Evolutionary conservation across 148 eudicot species (phyloP), one percentile per base, ranked within the genome.

Genomic region (Amaranthus cruentus): DNA sequence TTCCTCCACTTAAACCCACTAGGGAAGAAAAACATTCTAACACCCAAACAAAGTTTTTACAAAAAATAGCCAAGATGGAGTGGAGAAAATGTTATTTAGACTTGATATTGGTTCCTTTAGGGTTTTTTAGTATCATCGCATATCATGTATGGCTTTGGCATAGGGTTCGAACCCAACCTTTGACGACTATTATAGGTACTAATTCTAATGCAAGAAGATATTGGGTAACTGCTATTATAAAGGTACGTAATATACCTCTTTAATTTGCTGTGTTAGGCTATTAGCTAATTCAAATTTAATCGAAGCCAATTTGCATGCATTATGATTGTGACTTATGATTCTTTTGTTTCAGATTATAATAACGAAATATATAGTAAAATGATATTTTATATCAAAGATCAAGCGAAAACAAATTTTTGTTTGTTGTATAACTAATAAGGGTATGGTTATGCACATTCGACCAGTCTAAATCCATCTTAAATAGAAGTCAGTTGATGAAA

Each of bases 81-180:
- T 80, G 82, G 82, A 75, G 69, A 50, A 75, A 76, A 61, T 70
- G 66, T 14, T 80, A 80, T 55, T 42, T 80, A 18, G 82, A 80
- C 47, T 65, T 91, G 66, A 46, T 94, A 8, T 75, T 94, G 60
- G 97, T 94, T 47, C 98, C 98, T 0, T 68, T 79, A 9, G 90
- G 91, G 6, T 75, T 91, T n/a, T 59, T 82, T 9, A 66, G 84
- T n/a, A 66, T 75, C 47, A 62, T 73, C 13, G 73, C 67, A 3
- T 94, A 94, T 73, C 96, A 94, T 83, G 67, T 81, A 1, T 94
- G 93, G 95, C 73, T 94, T 57, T 94, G 97, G 96, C 82, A 80
- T 46, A 84, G 78, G 82, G 91, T 91, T 58, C 70, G 85, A 43
- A 88, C 85, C 6, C 88, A 85, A 51, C 98, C 98, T 0, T 84